A percentile compares a stretch with the other conserved stretches of the same genome.
Conservation (phyloP, 768 basidiomycete genomes). For the Boletus barrowsii region DNA sequence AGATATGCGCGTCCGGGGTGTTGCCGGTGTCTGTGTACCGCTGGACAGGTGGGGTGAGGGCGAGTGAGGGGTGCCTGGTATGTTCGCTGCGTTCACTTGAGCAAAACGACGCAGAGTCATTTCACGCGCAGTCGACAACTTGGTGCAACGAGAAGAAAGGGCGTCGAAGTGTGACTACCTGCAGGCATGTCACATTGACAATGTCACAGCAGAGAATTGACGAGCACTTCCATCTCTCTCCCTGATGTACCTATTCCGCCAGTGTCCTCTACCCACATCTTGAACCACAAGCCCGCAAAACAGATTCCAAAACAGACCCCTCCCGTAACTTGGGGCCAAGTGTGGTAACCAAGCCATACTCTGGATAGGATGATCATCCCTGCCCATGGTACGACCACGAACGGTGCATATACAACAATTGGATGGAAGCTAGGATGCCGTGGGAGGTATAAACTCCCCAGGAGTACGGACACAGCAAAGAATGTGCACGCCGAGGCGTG, state of each 20-base stretch:
- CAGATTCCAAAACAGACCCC: slow-evolving; percentile 55
- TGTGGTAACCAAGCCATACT: slow-evolving; percentile 77
- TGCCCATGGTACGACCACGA: slow-evolving; percentile 56
- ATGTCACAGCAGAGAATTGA: slow-evolving; percentile 17
- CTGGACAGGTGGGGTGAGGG: slow-evolving; percentile 31
- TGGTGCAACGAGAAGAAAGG: slow-evolving; percentile 4
- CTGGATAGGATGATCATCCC: slow-evolving; percentile 56
- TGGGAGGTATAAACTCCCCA: slow-evolving; percentile 58
- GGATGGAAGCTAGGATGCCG: slow-evolving; percentile 52
- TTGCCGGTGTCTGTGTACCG: slow-evolving; percentile 41
- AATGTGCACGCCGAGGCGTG: slow-evolving; percentile 70
- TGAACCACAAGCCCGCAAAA: slow-evolving; percentile 57
- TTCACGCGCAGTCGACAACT: slow-evolving; percentile 4
- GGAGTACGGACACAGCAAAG: slow-evolving; percentile 56
- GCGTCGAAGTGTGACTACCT: slow-evolving; percentile 16
- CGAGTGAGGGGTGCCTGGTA: slow-evolving; percentile 41
- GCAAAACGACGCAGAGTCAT: slow-evolving; percentile 62
- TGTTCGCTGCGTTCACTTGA: slow-evolving; percentile 42
- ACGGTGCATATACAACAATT: slow-evolving; percentile 32
- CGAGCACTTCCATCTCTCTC: slow-evolving; percentile 10
- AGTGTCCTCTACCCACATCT: slow-evolving; percentile 44
- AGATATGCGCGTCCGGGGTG: slow-evolving; percentile 48
- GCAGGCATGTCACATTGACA: slow-evolving; percentile 22
- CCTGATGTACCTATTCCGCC: slow-evolving; percentile 20
- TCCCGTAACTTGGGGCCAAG: slow-evolving; percentile 61